These are phyloP conservation scores for Plectosphaerella sp. DNA, from an alignment of 2,329 filamentous ascomycete genomes.

Conservation along the genomic window DNA sequence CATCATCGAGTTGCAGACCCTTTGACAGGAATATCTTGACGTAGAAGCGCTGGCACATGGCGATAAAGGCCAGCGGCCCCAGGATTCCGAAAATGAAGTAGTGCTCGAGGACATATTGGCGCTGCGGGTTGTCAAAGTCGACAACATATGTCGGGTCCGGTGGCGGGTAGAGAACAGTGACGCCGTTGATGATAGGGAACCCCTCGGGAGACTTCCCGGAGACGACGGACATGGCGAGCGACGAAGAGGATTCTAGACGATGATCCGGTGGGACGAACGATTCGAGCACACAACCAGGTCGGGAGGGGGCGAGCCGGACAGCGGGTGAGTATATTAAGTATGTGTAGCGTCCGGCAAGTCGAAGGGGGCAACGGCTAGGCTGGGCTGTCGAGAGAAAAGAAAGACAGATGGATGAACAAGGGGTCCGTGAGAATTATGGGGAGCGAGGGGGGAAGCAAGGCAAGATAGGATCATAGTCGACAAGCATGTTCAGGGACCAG, in stretches of 20 bases:
- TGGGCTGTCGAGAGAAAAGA: too few relatives aligned
- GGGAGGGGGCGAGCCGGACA: neutral
- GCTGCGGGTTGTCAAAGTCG: slow-evolving; percentile 18
- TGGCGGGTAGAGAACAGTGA: slow-evolving; percentile 4
- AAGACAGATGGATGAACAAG: too few relatives aligned
- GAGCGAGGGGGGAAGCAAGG: too few relatives aligned
- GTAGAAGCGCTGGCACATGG: slow-evolving; percentile 15
- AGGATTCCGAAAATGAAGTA: slow-evolving; percentile 15
- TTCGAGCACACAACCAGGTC: neutral
- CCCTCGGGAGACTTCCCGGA: neutral
- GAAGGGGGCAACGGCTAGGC: neutral
- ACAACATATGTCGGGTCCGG: slow-evolving; percentile 15
- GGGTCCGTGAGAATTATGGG: too few relatives aligned
- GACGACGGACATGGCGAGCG: slow-evolving; percentile 3
- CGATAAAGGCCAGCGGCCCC: slow-evolving; percentile 9
- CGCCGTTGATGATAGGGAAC: slow-evolving; percentile 5
- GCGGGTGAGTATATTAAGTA: neutral
- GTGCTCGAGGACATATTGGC: slow-evolving; percentile 13
- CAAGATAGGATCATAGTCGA: too few relatives aligned
- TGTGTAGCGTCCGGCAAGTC: neutral
- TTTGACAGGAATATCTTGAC: slow-evolving; percentile 20
- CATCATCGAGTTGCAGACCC: slow-evolving; percentile 16
- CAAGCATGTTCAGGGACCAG: too few relatives aligned
- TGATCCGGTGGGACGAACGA: neutral
- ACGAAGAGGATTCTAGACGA: neutral